Evolutionary conservation across 2,329 filamentous ascomycete species (phyloP), one percentile per base, ranked within the genome.

Genomic region (Pseudogymnoascus sp.): DNA sequence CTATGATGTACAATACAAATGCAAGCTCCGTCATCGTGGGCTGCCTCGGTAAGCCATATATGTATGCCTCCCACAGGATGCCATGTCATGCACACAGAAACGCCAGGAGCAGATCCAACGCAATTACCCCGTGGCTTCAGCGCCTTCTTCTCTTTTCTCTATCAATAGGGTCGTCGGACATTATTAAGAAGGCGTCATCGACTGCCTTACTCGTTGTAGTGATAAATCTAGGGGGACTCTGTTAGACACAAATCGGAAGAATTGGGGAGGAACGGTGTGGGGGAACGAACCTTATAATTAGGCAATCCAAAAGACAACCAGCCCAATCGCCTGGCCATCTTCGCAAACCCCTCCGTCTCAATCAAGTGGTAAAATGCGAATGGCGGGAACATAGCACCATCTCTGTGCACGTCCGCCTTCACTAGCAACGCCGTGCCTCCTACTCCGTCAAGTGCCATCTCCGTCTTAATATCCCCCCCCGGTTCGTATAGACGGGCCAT

Each of bases 361-460:
- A 99, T 95, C 65, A 99, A 81, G 75, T 99, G 89, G 74, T 97
- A 97, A 73, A 99, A 99, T 2, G 93, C 78, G 73, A 99, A 99
- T 0, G 94, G 85, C 16, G 94, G 94, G 78, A 99, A 99, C 93
- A 97, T 99, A 73, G 94, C 93, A 18, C 94, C 94, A 72, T 99
- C 94, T 25, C 94, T 86, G 74, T 99, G 94, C 23, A 99, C 94
- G 65, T 97, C 92, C 1, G 92, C 94, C 79, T 96, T 97, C 65
- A 99, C 94, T 71, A 99, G 79, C 67, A 99, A 79, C 1, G 92
- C 90, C 0, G 93, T 95, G 37, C 94, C 94, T 63, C 94, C 94
- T 3, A 99, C 94, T 60, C 94, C 94, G 73, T 99, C 94, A 7
- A 99, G 82, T 47, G 86, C 82, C 61, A 97, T 83, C 71, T 90